These are phyloP conservation scores for Inga laurina DNA, from an alignment of 306 rosid species.

Conservation along the genomic window DNA sequence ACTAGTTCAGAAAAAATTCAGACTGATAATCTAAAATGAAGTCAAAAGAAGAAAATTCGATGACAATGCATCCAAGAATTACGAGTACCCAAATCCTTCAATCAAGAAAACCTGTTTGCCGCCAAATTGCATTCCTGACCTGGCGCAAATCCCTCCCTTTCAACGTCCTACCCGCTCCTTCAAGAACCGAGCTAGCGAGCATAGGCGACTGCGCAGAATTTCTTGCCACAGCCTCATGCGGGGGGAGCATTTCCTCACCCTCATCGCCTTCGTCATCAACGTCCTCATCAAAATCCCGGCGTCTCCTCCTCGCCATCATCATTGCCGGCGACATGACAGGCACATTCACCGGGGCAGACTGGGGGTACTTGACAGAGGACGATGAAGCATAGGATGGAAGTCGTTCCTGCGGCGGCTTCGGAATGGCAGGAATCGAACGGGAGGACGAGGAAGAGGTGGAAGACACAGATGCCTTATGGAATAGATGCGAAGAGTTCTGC, in stretches of 20 bases:
- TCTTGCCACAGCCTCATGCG: slow-evolving; percentile 71
- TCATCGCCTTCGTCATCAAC: slow-evolving; percentile 27
- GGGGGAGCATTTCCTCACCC: slow-evolving; percentile 71
- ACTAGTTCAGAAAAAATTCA: slow-evolving; percentile 22
- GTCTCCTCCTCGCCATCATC: slow-evolving; percentile 31
- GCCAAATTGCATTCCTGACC: slow-evolving; percentile 65
- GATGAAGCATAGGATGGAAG: slow-evolving; percentile 32
- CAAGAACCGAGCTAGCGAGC: slow-evolving; percentile 68
- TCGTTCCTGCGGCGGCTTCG: slow-evolving; percentile 59
- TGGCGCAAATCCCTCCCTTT: slow-evolving; percentile 61
- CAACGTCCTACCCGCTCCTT: slow-evolving; percentile 82
- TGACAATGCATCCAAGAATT: slow-evolving; percentile 9
- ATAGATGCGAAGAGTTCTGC: slow-evolving; percentile 43
- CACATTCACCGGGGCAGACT: slow-evolving; percentile 77
- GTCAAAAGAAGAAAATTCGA: slow-evolving; percentile 10
- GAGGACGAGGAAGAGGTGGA: slow-evolving; percentile 52
- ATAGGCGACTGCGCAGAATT: slow-evolving; percentile 36
- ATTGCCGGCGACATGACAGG: slow-evolving; percentile 51
- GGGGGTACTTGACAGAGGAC: slow-evolving; percentile 51
- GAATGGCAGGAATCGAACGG: slow-evolving; percentile 57
- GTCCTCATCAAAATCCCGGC: slow-evolving; percentile 36
- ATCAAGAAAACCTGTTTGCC: slow-evolving; percentile 71
- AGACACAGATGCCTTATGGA: slow-evolving; percentile 58
- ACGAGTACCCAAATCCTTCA: slow-evolving; percentile 30
- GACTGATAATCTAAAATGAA: background rate